A percentile compares a stretch with the other conserved stretches of the same genome.
Conservation (phyloP, 139 green algal genomes). For the Tetradesmus obliquus region DNA sequence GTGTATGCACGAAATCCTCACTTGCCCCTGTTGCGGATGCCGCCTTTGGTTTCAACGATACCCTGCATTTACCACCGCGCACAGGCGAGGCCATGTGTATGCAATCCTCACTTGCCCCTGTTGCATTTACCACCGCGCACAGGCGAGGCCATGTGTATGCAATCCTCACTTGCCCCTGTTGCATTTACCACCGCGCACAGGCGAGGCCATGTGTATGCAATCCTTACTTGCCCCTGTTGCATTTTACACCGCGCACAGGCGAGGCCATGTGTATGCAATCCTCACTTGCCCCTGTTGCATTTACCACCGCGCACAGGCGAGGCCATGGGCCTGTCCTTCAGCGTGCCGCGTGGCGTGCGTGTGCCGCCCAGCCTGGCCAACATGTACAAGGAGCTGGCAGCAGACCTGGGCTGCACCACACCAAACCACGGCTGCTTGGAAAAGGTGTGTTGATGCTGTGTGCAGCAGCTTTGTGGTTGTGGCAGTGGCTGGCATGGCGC, state of each 20-base stretch:
- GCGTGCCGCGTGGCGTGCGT: constrained; percentile 76
- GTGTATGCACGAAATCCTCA: neutral
- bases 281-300: neutral
- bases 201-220: too few relatives aligned
- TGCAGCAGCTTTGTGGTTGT: neutral
- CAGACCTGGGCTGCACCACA: constrained; percentile 50
- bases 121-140: too few relatives aligned
- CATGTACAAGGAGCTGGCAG: constrained; percentile 76
- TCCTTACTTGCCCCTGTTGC: too few relatives aligned
- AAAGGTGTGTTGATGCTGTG: constrained; percentile 5
- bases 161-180: too few relatives aligned
- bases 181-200: too few relatives aligned
- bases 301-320: constrained; percentile 63
- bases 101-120: too few relatives aligned
- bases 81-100: constrained; percentile 91
- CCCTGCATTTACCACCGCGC: neutral
- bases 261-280: neutral
- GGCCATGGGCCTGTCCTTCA: constrained; percentile 97
- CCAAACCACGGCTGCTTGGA: constrained; percentile 51
- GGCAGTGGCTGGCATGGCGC: neutral
- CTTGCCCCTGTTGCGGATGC: neutral
- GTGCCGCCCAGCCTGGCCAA: constrained; percentile 82
- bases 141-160: too few relatives aligned
- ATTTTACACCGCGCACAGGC: too few relatives aligned
- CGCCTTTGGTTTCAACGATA: too few relatives aligned